Conservation (phyloP, 2,329 filamentous ascomycete species). For the Fusarium sp. region DNA sequence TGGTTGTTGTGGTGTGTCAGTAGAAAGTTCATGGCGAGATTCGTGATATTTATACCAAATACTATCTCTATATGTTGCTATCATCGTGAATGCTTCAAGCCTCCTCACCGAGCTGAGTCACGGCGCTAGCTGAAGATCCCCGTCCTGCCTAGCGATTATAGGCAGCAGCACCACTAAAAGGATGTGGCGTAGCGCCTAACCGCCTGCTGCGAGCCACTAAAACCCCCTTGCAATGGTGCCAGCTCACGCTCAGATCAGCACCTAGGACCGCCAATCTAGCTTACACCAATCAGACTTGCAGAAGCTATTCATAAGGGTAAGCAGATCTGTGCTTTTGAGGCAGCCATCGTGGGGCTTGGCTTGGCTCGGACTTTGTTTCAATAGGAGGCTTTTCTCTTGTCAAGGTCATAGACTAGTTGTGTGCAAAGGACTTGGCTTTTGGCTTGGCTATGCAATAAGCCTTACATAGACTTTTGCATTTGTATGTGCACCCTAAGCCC, state of each 20-base stretch:
- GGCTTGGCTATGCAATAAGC: no score
- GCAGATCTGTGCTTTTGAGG: not conserved
- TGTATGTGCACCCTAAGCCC: no score
- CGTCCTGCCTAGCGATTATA: not conserved
- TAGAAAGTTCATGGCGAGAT: not conserved
- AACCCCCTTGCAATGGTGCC: not conserved
- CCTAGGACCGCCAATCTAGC: not conserved
- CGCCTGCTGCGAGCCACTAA: not conserved
- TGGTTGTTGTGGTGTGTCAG: not conserved
- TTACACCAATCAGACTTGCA: no score
- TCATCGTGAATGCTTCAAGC: not conserved
- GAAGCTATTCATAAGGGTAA: not conserved
- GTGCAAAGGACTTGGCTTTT: no score
- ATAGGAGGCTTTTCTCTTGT: no score
- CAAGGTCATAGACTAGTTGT: no score
- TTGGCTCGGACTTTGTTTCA: no score
- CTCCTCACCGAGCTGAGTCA: slow-evolving; percentile 31
- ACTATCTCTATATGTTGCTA: not conserved
- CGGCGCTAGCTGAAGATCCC: not conserved
- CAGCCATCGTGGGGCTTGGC: not conserved
- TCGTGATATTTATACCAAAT: not conserved
- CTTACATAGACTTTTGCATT: no score
- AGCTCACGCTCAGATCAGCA: slow-evolving; percentile 35
- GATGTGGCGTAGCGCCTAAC: slow-evolving; percentile 15
- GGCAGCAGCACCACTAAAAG: slow-evolving; percentile 23